Conservation (phyloP, 352 stramenopile species). For the Globisporangium echinulatum region DNA sequence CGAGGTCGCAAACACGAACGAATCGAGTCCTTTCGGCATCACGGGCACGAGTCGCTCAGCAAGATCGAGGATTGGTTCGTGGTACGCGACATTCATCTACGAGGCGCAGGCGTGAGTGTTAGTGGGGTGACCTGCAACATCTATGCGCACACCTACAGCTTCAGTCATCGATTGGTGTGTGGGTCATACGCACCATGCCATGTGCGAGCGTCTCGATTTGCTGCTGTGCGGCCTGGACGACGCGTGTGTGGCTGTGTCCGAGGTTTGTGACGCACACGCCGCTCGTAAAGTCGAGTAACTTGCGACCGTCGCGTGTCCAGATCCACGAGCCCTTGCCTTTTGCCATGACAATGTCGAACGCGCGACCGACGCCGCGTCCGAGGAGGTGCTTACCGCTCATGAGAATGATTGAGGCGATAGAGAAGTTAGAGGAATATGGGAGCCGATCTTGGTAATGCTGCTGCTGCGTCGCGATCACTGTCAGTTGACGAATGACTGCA, state of each 20-base stretch:
- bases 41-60: constrained; percentile 69
- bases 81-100: constrained; percentile 91
- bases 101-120: too few species aligned
- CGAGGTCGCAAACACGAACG: constrained; percentile 86
- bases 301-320: constrained; percentile 79
- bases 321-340: constrained; percentile 83
- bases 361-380: constrained; percentile 66
- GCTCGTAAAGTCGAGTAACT: constrained; percentile 90
- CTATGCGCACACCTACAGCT: background rate
- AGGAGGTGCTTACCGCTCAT: constrained; percentile 45
- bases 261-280: constrained; percentile 91
- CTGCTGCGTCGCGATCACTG: background rate
- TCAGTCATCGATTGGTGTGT: constrained; percentile 10
- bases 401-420: too few species aligned
- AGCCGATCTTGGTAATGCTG: background rate
- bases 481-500: background rate
- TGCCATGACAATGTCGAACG: constrained; percentile 78
- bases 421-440: background rate
- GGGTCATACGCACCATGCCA: constrained; percentile 15
- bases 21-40: constrained; percentile 72
- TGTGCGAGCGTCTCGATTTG: constrained; percentile 87
- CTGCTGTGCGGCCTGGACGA: constrained; percentile 87
- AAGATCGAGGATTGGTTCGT: constrained; percentile 89
- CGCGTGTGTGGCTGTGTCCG: constrained; percentile 89
- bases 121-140: too few species aligned